phyloP scores from a whole-genome alignment of 2,329 filamentous ascomycete genomes.

The Didymella pomorum region DNA sequence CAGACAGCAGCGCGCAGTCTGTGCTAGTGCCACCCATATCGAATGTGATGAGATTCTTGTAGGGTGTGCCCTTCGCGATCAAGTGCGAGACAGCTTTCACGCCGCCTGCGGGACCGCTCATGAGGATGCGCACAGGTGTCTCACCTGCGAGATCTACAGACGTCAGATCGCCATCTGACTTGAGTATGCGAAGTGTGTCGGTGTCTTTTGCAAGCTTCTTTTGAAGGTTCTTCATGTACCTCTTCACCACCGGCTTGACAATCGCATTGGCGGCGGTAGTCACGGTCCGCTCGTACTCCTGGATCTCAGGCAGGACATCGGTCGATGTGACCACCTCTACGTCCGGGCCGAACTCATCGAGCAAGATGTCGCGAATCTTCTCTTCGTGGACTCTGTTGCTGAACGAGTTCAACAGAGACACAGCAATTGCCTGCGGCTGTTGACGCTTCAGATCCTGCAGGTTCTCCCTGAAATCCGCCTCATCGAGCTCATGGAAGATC shows the following conservation, averaged over 20 bases:
- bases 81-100: constrained; percentile 59
- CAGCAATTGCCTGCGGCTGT: constrained; percentile 56
- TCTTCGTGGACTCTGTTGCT: constrained; percentile 55
- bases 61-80: constrained; percentile 56
- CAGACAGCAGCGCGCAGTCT: constrained; percentile 57
- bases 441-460: constrained; percentile 53
- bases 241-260: constrained; percentile 59
- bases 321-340: constrained; percentile 57
- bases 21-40: constrained; percentile 63
- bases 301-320: constrained; percentile 58
- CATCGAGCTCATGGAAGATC: constrained; percentile 52
- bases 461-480: constrained; percentile 48
- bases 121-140: constrained; percentile 59
- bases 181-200: constrained; percentile 58
- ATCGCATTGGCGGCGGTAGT: constrained; percentile 59
- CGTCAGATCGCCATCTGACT: constrained; percentile 60
- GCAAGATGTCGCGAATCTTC: constrained; percentile 50
- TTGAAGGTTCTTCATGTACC: constrained; percentile 54
- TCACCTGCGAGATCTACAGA: constrained; percentile 56
- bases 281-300: constrained; percentile 60
- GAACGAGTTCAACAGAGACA: constrained; percentile 59
- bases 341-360: constrained; percentile 54
- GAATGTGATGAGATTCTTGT: constrained; percentile 59
- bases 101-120: constrained; percentile 61
- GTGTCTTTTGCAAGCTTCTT: constrained; percentile 53